Conservation (phyloP, 2,329 filamentous ascomycete species). For the Cytospora paraplurivora region DNA sequence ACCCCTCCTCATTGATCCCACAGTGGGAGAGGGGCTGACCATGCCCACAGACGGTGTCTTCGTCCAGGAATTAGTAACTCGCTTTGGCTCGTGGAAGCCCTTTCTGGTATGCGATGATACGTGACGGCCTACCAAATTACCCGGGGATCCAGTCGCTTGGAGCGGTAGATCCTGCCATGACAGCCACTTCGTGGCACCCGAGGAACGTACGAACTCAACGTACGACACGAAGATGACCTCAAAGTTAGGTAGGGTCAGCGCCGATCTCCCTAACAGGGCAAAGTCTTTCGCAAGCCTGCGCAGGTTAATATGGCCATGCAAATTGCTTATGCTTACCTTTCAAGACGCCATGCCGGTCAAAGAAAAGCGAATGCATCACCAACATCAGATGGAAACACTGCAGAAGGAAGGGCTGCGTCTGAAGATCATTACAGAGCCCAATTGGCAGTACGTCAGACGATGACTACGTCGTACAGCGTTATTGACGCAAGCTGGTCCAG, state of each 20-base stretch:
- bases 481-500: background rate
- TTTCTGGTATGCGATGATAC: background rate
- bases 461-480: background rate
- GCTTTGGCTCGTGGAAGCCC: background rate
- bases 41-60: background rate
- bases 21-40: background rate
- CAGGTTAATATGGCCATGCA: conserved; percentile 3
- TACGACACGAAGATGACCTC: conserved; percentile 15
- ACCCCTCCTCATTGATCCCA: background rate
- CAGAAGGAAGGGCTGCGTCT: background rate
- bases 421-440: background rate
- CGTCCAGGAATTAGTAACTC: background rate
- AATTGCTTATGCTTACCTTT: background rate
- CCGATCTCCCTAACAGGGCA: conserved; percentile 5
- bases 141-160: background rate
- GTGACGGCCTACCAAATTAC: background rate
- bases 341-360: background rate
- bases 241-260: conserved; percentile 7
- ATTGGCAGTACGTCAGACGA: background rate
- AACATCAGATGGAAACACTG: conserved; percentile 12
- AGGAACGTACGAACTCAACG: background rate
- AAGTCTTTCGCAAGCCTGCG: conserved; percentile 3
- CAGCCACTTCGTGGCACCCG: conserved; percentile 1
- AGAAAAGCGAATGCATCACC: conserved; percentile 1
- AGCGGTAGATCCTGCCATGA: conserved; percentile 1